phyloP scores from a whole-genome alignment of 495 filamentous ascomycete species.

The Hypoxylon intermedium region DNA sequence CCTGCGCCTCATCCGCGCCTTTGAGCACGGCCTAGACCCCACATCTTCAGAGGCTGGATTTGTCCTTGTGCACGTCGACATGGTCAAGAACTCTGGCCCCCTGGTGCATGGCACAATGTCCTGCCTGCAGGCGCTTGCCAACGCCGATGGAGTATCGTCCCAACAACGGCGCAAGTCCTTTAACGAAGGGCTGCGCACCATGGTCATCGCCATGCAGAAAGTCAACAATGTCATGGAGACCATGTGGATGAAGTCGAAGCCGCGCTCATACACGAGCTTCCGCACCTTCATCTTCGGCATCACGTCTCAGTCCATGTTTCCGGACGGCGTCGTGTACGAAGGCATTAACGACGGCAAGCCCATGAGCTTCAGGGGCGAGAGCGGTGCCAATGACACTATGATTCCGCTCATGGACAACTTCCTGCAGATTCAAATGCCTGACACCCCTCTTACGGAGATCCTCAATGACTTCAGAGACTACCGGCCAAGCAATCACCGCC shows the following conservation, averaged over 20 bases:
- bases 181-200: conserved; percentile 66
- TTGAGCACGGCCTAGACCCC: conserved; percentile 84
- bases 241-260: conserved; percentile 88
- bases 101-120: conserved; percentile 73
- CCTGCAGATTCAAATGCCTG: conserved; percentile 78
- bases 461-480: conserved; percentile 85
- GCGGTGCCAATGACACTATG: conserved; percentile 86
- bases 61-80: conserved; percentile 81
- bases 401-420: conserved; percentile 88
- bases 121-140: conserved; percentile 65
- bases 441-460: conserved; percentile 83
- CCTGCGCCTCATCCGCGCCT: conserved; percentile 83
- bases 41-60: conserved; percentile 91
- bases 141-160: conserved; percentile 24
- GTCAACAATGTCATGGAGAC: conserved; percentile 83
- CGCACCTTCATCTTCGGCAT: conserved; percentile 96
- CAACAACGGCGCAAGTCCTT: conserved; percentile 57
- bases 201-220: conserved; percentile 68
- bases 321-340: conserved; percentile 85
- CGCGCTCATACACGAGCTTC: conserved; percentile 78
- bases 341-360: conserved; percentile 72
- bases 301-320: conserved; percentile 88
- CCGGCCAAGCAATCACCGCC: conserved; percentile 81
- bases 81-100: conserved; percentile 78
- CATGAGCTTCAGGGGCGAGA: conserved; percentile 81